A percentile compares a stretch with the other conserved stretches of the same genome.
Evolutionary conservation across 2,329 filamentous ascomycete species (phyloP).

Genomic region (Lachnellula suecica): DNA sequence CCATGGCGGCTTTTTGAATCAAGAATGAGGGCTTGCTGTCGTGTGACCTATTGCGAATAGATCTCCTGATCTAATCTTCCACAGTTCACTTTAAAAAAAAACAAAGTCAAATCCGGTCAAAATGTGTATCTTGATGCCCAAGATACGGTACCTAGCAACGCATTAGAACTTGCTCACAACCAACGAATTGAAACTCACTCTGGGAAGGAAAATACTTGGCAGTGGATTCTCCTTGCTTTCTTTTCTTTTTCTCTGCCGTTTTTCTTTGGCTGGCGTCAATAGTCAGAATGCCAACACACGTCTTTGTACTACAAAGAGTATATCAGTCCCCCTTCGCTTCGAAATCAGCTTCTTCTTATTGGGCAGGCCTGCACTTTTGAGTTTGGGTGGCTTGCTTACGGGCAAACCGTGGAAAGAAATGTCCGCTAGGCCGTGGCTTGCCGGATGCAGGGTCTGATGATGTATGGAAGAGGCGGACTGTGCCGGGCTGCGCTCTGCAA

Average conservation of each 20-base stretch:
- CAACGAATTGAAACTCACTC: not conserved
- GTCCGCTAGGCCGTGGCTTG: not conserved
- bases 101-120: no score
- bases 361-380: not conserved
- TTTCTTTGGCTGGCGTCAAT: not conserved
- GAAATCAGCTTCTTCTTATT: constrained; percentile 7
- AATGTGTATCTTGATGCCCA: no score
- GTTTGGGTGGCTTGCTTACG: not conserved
- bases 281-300: not conserved
- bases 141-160: not conserved
- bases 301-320: not conserved
- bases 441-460: not conserved
- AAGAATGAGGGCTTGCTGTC: not conserved
- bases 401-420: not conserved
- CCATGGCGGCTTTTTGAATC: constrained; percentile 16
- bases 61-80: no score
- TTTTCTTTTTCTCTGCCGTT: not conserved
- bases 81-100: no score
- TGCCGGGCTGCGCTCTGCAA: no score
- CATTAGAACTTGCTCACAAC: not conserved
- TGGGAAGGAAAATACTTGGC: not conserved
- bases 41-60: not conserved
- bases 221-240: not conserved
- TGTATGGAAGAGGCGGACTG: not conserved
- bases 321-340: constrained; percentile 2